Conservation (phyloP, 2,329 filamentous ascomycete species). For the Clarireedia paspali region DNA sequence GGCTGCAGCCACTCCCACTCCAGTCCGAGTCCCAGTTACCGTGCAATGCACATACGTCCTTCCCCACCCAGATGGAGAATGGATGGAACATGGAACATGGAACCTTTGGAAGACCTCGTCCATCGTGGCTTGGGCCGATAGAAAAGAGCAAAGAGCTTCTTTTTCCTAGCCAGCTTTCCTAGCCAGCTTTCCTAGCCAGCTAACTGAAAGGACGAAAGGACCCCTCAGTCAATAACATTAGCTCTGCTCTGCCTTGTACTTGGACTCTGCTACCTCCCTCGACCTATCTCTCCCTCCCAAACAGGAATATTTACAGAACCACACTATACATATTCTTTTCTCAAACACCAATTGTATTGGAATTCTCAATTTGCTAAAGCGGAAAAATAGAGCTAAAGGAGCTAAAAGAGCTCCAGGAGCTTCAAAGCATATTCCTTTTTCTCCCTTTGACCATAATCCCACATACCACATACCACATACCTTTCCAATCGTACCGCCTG, state of each 20-base stretch:
- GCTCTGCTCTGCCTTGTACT: no score
- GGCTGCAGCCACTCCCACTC: no score
- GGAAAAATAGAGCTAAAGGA: neutral
- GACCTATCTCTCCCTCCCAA: neutral
- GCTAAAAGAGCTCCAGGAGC: neutral
- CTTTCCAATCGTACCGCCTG: neutral
- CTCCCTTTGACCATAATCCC: neutral
- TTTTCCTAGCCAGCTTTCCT: neutral
- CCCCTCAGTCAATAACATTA: neutral
- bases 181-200: no score
- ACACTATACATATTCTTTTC: neutral
- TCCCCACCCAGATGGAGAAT: no score
- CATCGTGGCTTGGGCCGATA: neutral
- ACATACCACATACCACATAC: neutral
- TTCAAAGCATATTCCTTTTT: neutral
- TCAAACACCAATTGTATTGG: constrained; percentile 9
- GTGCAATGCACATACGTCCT: no score
- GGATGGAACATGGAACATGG: no score
- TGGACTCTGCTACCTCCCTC: neutral
- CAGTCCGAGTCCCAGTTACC: no score
- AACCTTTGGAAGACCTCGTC: no score
- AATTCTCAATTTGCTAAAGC: neutral
- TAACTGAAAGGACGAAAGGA: neutral
- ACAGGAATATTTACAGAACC: neutral
- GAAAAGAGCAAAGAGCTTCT: neutral